Conservation (phyloP, 192 early-diverging fungal species). For the Funneliformis mosseae region DNA sequence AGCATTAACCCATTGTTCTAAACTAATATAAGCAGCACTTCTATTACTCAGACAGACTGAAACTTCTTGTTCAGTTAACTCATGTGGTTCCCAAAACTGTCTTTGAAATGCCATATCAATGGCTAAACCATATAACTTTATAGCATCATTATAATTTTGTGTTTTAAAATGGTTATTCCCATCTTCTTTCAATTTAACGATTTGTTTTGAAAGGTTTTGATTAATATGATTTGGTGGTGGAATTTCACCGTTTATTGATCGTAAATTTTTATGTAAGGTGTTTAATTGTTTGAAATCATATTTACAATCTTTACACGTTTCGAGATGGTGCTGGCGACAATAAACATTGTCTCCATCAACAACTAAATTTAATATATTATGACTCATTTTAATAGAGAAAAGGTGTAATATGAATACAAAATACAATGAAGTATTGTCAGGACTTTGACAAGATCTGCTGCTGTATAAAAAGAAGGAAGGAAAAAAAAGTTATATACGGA, state of each 20-base stretch:
- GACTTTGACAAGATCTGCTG: too few species aligned
- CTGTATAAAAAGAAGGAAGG: too few species aligned
- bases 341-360: conserved; percentile 53
- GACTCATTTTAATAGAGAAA: background rate
- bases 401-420: too few species aligned
- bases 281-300: conserved; percentile 68
- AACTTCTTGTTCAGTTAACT: conserved; percentile 66
- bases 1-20: conserved; percentile 67
- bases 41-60: conserved; percentile 66
- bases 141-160: conserved; percentile 81
- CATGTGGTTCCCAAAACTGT: conserved; percentile 74
- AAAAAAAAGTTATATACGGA: too few species aligned
- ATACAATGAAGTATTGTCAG: too few species aligned
- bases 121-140: conserved; percentile 85
- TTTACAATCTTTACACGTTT: conserved; percentile 64
- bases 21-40: conserved; percentile 64
- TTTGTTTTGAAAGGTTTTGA: conserved; percentile 56
- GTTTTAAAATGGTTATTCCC: conserved; percentile 88
- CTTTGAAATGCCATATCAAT: conserved; percentile 75
- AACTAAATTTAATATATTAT: background rate
- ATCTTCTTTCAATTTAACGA: conserved; percentile 63
- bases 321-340: conserved; percentile 63
- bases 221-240: conserved; percentile 67
- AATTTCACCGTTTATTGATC: conserved; percentile 60
- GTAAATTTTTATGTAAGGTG: conserved; percentile 62